These are phyloP conservation scores for Anthostomella pinea DNA, from an alignment of 2,329 filamentous ascomycete genomes.

Conservation along the genomic window DNA sequence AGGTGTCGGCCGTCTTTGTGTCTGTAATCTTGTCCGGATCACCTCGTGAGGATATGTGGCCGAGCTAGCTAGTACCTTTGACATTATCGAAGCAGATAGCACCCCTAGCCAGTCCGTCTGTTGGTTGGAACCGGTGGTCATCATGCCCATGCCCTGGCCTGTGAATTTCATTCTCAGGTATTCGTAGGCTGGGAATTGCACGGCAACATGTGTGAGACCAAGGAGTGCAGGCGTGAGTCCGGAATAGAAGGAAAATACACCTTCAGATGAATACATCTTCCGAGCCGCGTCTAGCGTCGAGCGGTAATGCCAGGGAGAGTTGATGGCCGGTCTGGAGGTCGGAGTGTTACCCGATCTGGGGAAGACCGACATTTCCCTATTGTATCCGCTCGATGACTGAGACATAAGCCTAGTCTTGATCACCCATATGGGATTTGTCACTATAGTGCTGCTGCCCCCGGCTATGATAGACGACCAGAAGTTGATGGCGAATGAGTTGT, in stretches of 20 bases:
- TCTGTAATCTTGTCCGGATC: constrained; percentile 87
- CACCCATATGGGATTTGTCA: constrained; percentile 98
- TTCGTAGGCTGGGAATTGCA: constrained; percentile 96
- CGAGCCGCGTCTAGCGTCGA: constrained; percentile 86
- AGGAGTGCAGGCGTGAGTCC: constrained; percentile 89
- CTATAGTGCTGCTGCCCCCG: constrained; percentile 87
- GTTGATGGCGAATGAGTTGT: constrained; percentile 74
- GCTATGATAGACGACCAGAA: constrained; percentile 89
- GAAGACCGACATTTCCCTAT: constrained; percentile 43
- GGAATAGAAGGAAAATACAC: constrained; percentile 88
- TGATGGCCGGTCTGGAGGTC: constrained; percentile 52
- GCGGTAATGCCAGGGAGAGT: constrained; percentile 85
- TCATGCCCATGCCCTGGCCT: constrained; percentile 80
- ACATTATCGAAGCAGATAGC: constrained; percentile 82
- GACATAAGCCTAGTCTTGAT: constrained; percentile 99
- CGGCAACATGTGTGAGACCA: constrained; percentile 90
- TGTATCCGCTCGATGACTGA: constrained; percentile 58
- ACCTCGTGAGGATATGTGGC: constrained; percentile 98
- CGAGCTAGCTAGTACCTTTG: constrained; percentile 90
- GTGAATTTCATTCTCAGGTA: constrained; percentile 89
- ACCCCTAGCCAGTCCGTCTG: constrained; percentile 80
- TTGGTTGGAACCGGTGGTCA: constrained; percentile 51
- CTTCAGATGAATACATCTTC: constrained; percentile 94
- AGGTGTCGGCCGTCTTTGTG: constrained; percentile 72
- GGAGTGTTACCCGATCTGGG: constrained; percentile 52